Evolutionary conservation across 345 rosid species (phyloP).

Genomic region (Lumnitzera littorea): DNA sequence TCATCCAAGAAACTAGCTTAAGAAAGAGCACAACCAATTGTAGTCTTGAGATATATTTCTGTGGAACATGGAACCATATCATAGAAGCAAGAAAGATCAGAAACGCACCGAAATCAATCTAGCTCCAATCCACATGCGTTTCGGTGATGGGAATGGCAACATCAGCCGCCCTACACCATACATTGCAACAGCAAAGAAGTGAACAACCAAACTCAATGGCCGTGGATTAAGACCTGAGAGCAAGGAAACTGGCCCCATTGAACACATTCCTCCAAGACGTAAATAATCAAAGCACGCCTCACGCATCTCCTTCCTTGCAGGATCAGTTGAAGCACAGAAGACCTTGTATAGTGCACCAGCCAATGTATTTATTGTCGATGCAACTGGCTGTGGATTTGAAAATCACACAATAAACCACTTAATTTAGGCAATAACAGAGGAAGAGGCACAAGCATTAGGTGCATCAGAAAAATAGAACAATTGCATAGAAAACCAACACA

Average conservation of each 20-base stretch:
- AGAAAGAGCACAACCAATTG: not conserved
- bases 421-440: too few species aligned
- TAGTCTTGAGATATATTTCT: not conserved
- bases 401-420: too few species aligned
- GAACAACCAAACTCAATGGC: constrained; percentile 32
- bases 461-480: too few species aligned
- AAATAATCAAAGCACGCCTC: constrained; percentile 44
- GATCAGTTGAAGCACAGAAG: constrained; percentile 38
- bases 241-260: constrained; percentile 34
- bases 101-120: constrained; percentile 29
- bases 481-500: too few species aligned
- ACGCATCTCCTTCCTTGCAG: constrained; percentile 40
- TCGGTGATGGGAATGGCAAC: constrained; percentile 43
- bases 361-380: constrained; percentile 38
- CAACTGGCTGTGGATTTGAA: constrained; percentile 29
- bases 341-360: constrained; percentile 43
- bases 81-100: not conserved
- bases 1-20: not conserved
- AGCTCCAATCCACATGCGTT: constrained; percentile 41
- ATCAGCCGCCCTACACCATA: constrained; percentile 38
- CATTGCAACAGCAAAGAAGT: constrained; percentile 39
- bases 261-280: constrained; percentile 35
- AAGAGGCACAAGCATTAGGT: too few species aligned
- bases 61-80: not conserved
- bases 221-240: constrained; percentile 41